Conservation (phyloP, 2,329 filamentous ascomycete species). For the Elsinoe ampelina region DNA sequence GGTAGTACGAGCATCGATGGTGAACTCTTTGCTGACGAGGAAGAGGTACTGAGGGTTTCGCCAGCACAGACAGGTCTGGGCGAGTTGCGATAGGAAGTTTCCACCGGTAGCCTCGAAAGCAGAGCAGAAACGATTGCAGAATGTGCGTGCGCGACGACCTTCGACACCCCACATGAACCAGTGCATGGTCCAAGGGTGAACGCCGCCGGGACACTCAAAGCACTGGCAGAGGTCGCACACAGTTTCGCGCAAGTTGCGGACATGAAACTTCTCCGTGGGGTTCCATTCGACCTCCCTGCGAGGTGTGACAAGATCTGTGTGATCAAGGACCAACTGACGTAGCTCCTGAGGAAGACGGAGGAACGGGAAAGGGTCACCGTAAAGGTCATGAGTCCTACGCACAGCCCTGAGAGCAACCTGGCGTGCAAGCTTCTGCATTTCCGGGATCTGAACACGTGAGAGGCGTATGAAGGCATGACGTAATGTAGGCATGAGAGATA, state of each 20-base stretch:
- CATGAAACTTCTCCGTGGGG: not conserved
- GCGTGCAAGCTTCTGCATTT: not conserved
- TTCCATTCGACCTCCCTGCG: not conserved
- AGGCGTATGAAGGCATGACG: slow-evolving; percentile 2
- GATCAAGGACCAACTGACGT: not conserved
- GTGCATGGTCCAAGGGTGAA: not conserved
- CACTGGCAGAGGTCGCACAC: not conserved
- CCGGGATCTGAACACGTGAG: not conserved
- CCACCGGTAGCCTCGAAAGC: not conserved
- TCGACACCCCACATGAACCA: slow-evolving; percentile 1
- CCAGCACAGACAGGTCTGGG: slow-evolving; percentile 1
- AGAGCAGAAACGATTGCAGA: slow-evolving; percentile 2
- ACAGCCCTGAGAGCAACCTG: not conserved
- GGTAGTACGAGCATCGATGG: not conserved
- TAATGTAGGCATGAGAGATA: not conserved
- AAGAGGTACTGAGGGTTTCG: not conserved
- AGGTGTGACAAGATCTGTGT: not conserved
- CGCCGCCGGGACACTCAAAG: not conserved
- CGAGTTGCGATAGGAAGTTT: not conserved
- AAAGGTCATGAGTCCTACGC: not conserved
- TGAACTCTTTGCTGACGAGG: not conserved
- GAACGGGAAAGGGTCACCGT: not conserved
- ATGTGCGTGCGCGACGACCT: not conserved
- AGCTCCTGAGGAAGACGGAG: not conserved
- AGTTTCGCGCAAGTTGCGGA: not conserved